Conservation (phyloP, 768 basidiomycete species). For the Boletus sp. region DNA sequence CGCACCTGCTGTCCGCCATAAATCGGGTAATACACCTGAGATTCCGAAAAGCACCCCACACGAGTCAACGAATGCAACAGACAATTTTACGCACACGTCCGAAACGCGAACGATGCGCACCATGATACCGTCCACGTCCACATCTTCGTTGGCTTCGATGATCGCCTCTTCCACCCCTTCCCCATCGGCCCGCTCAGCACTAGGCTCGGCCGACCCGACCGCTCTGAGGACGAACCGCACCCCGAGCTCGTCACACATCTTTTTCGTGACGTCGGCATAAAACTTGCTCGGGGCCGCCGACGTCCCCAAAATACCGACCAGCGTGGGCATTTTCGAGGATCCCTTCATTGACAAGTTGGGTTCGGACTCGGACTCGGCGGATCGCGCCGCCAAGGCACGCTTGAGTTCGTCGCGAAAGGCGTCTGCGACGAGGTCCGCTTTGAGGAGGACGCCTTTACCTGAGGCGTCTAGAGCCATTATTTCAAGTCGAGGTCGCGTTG, state of each 20-base stretch:
- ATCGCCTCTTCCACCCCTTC: constrained; percentile 96
- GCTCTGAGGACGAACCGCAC: constrained; percentile 80
- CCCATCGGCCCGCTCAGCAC: constrained; percentile 53
- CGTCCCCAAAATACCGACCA: constrained; percentile 91
- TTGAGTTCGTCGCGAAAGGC: constrained; percentile 68
- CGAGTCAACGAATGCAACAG: background rate
- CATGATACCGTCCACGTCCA: constrained; percentile 89
- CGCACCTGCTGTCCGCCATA: constrained; percentile 85
- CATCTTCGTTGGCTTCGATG: constrained; percentile 91
- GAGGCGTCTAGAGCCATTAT: constrained; percentile 34
- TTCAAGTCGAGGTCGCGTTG: background rate
- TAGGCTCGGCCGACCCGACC: constrained; percentile 50
- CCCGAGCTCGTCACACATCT: constrained; percentile 86
- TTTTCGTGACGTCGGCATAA: constrained; percentile 90
- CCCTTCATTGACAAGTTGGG: no score
- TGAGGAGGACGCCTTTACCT: constrained; percentile 75
- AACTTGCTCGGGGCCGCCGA: constrained; percentile 73
- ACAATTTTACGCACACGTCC: no score
- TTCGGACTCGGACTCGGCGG: background rate
- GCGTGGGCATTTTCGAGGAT: constrained; percentile 53
- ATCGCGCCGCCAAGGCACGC: background rate
- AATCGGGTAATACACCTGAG: constrained; percentile 93
- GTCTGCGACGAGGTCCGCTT: constrained; percentile 73
- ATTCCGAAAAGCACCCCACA: background rate
- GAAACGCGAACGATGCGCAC: constrained; percentile 43